Conservation (phyloP, 768 basidiomycete species). For the Sarcodon sp. region DNA sequence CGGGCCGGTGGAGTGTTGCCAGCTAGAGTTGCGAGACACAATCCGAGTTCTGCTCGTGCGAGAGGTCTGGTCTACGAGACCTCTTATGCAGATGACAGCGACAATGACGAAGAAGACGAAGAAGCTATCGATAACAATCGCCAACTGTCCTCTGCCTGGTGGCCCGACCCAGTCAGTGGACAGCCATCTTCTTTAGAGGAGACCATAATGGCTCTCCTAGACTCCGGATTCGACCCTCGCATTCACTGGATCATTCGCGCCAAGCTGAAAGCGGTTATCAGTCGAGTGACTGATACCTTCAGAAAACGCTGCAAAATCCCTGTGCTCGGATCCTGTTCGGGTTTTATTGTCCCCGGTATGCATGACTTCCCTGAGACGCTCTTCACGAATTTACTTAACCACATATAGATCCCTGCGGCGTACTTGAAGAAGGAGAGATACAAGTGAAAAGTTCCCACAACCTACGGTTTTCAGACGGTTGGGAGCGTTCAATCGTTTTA, state of each 20-base stretch:
- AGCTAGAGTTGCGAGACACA: slow-evolving; percentile 12
- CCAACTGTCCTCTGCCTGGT: slow-evolving; percentile 44
- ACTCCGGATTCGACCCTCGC: slow-evolving; percentile 44
- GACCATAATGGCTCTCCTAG: slow-evolving; percentile 41
- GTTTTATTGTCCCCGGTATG: slow-evolving; percentile 47
- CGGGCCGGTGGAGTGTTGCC: slow-evolving; percentile 11
- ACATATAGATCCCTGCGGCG: slow-evolving; percentile 34
- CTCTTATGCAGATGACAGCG: neutral
- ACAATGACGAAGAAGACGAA: slow-evolving; percentile 13
- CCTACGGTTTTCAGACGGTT: slow-evolving; percentile 33
- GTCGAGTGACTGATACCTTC: slow-evolving; percentile 21
- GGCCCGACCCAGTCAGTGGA: slow-evolving; percentile 51
- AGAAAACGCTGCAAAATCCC: slow-evolving; percentile 27
- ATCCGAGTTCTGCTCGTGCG: slow-evolving; percentile 14
- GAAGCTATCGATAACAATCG: slow-evolving; percentile 14
- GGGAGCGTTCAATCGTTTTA: slow-evolving; percentile 18
- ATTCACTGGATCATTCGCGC: slow-evolving; percentile 34
- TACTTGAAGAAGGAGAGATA: slow-evolving; percentile 40
- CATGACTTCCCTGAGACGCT: neutral
- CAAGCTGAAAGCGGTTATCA: slow-evolving; percentile 38
- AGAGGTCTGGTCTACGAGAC: slow-evolving; percentile 10
- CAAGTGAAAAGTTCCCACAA: slow-evolving; percentile 36
- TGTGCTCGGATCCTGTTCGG: slow-evolving; percentile 45
- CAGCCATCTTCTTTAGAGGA: slow-evolving; percentile 51
- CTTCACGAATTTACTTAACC: neutral